Evolutionary conservation across 345 rosid species (phyloP).

Genomic region (Cardamine occulta): DNA sequence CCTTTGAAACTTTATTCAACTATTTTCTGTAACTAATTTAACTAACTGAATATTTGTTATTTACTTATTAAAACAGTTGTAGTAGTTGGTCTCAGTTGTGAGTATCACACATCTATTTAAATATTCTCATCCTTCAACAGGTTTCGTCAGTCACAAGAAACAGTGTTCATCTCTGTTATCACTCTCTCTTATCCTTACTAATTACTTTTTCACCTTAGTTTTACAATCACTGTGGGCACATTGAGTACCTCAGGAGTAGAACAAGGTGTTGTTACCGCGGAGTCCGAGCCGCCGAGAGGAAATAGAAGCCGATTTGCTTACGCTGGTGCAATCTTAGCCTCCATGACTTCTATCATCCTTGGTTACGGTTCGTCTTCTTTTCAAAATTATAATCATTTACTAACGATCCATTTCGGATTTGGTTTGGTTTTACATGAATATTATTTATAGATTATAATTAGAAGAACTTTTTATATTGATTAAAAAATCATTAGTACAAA

Average conservation of each 20-base stretch:
- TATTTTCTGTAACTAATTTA: neutral
- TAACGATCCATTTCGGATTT: neutral
- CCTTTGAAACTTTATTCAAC: neutral
- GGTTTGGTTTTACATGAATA: neutral
- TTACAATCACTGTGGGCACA: neutral
- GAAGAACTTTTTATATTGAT: neutral
- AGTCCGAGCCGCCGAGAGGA: constrained; percentile 22
- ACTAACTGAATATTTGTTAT: neutral
- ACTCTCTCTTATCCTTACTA: neutral
- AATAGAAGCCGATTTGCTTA: constrained; percentile 52
- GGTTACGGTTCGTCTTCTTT: constrained; percentile 63
- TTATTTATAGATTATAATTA: neutral
- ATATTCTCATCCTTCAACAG: neutral
- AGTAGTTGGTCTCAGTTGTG: constrained; percentile 15
- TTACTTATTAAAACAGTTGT: neutral
- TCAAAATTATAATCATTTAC: neutral
- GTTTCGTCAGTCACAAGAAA: constrained; percentile 8
- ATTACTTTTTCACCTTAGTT: neutral
- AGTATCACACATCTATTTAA: constrained; percentile 20
- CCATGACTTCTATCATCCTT: constrained; percentile 65
- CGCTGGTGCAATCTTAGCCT: constrained; percentile 70
- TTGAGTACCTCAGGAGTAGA: constrained; percentile 36
- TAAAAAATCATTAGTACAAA: neutral
- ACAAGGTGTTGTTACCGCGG: constrained; percentile 13
- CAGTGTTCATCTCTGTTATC: neutral